These are phyloP conservation scores for Leucosporidium creatinivorum DNA, from an alignment of 768 basidiomycete species.

Conservation along the genomic window DNA sequence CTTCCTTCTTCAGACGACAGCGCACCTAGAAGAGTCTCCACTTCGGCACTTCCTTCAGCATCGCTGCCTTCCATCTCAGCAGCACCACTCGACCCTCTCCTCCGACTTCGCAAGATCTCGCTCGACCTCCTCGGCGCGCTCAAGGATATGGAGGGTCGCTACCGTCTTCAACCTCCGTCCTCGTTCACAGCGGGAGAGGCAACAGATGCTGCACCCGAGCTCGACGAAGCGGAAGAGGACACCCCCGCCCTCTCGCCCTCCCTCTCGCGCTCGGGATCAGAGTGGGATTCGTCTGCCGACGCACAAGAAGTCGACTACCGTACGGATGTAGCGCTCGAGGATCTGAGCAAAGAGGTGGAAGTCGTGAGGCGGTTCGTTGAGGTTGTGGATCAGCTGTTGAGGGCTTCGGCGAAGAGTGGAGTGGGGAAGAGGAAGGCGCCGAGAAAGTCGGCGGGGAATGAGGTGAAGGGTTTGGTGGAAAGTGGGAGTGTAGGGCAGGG, in stretches of 20 bases:
- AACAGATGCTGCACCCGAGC: too few relatives aligned
- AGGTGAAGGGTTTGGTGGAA: not conserved
- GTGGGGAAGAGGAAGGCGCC: slow-evolving; percentile 14
- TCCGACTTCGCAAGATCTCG: slow-evolving; percentile 62
- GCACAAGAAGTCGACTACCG: slow-evolving; percentile 11
- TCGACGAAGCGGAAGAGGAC: not conserved
- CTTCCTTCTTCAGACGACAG: too few relatives aligned
- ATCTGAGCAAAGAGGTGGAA: slow-evolving; percentile 7
- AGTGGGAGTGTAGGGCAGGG: not conserved
- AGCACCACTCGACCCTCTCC: slow-evolving; percentile 51
- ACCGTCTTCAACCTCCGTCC: slow-evolving; percentile 52
- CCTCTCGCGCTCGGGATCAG: not conserved
- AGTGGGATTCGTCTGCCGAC: too few relatives aligned
- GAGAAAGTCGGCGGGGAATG: not conserved
- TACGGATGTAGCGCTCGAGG: not conserved
- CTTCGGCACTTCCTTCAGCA: too few relatives aligned
- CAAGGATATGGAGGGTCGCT: slow-evolving; percentile 69
- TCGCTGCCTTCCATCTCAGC: too few relatives aligned
- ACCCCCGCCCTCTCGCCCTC: not conserved
- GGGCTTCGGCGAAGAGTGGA: not conserved
- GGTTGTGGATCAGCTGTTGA: slow-evolving; percentile 19
- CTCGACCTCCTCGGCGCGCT: slow-evolving; percentile 66
- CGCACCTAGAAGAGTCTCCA: too few relatives aligned
- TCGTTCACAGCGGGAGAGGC: too few relatives aligned
- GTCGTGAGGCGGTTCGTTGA: slow-evolving; percentile 19